A percentile compares a stretch with the other conserved stretches of the same genome.
phyloP scores from a whole-genome alignment of 2,329 filamentous ascomycete genomes.

The Penicillium oxalicum region DNA sequence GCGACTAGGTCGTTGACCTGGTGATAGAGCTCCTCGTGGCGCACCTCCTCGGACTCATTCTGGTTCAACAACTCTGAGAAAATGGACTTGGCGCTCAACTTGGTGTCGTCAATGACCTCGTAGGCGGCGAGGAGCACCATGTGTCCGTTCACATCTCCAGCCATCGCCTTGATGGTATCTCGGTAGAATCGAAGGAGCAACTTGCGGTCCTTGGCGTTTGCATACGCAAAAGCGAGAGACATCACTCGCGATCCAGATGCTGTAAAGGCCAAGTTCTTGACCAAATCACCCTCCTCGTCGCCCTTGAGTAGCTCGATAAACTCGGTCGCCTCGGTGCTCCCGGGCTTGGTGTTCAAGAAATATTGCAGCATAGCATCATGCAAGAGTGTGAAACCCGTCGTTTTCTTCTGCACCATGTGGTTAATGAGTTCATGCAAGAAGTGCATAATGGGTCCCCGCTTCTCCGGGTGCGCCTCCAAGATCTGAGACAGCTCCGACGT shows the following conservation, averaged over 20 bases:
- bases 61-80: conserved; percentile 80
- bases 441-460: conserved; percentile 79
- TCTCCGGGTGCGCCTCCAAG: conserved; percentile 70
- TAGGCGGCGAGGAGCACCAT: conserved; percentile 77
- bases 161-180: conserved; percentile 79
- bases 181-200: conserved; percentile 83
- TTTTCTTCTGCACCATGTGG: conserved; percentile 88
- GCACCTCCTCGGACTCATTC: conserved; percentile 39
- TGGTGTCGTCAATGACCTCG: conserved; percentile 92
- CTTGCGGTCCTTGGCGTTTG: conserved; percentile 87
- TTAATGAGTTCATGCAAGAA: conserved; percentile 84
- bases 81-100: conserved; percentile 76
- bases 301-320: conserved; percentile 88
- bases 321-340: conserved; percentile 74
- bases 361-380: conserved; percentile 99
- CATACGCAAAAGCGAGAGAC: conserved; percentile 74
- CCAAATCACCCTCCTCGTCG: conserved; percentile 80
- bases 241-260: conserved; percentile 77
- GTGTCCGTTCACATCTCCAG: conserved; percentile 71
- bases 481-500: conserved; percentile 65
- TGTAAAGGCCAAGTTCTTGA: conserved; percentile 96
- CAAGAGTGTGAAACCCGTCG: conserved; percentile 93
- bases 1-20: conserved; percentile 44
- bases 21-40: conserved; percentile 41
- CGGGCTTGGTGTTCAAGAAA: conserved; percentile 71